Evolutionary conservation across 2,329 filamentous ascomycete genomes (phyloP).

Genomic region (Diaporthe sp.): DNA sequence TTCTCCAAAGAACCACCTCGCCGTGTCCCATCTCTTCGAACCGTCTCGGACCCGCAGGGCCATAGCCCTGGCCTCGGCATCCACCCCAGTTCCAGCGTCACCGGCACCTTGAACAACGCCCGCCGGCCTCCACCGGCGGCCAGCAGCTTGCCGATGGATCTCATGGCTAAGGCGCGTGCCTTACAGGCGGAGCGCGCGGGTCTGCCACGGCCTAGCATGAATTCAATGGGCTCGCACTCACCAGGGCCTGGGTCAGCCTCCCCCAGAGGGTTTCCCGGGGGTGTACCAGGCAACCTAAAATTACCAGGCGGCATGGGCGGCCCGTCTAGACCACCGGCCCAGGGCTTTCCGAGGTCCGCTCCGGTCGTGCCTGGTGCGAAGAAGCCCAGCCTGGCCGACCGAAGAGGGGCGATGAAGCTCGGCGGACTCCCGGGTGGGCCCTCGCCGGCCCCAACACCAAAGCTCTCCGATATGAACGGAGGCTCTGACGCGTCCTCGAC

Average conservation of each 20-base stretch:
- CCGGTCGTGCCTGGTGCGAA: constrained; percentile 58
- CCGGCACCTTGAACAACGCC: constrained; percentile 80
- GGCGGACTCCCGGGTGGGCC: constrained; percentile 55
- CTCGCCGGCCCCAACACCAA: constrained; percentile 55
- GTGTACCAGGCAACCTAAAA: constrained; percentile 59
- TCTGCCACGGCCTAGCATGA: constrained; percentile 43
- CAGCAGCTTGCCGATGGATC: constrained; percentile 55
- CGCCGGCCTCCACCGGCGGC: constrained; percentile 64
- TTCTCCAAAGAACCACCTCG: constrained; percentile 55
- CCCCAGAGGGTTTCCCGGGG: constrained; percentile 54
- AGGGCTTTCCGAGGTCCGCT: constrained; percentile 66
- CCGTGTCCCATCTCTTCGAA: constrained; percentile 71
- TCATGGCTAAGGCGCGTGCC: constrained; percentile 56
- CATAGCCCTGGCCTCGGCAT: constrained; percentile 64
- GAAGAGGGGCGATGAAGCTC: constrained; percentile 73
- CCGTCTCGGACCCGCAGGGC: constrained; percentile 69
- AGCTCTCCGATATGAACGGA: constrained; percentile 58
- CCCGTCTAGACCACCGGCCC: constrained; percentile 62
- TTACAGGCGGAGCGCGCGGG: constrained; percentile 53
- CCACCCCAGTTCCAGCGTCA: constrained; percentile 86
- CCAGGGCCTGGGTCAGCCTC: constrained; percentile 51
- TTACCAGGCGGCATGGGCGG: constrained; percentile 52
- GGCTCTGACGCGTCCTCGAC: constrained; percentile 44
- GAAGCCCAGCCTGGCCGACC: constrained; percentile 75
- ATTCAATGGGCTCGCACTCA: constrained; percentile 43